Conservation (phyloP, 306 rosid species). For the Lupinus albus region DNA sequence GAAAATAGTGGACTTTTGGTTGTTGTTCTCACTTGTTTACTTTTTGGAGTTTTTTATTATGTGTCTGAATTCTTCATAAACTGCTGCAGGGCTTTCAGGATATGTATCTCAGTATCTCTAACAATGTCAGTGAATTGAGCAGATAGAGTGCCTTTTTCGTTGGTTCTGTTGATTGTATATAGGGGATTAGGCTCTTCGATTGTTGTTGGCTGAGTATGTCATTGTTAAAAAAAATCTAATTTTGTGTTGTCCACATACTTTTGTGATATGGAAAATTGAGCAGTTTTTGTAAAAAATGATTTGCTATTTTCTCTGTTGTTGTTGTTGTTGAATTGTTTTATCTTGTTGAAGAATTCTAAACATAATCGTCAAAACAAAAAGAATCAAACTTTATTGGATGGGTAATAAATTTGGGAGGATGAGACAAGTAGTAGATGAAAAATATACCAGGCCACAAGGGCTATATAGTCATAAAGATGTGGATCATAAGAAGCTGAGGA, state of each 20-base stretch:
- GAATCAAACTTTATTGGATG: conserved; percentile 56
- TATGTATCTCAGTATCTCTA: conserved; percentile 22
- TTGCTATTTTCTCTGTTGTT: conserved; percentile 33
- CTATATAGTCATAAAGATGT: conserved; percentile 94
- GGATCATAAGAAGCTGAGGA: conserved; percentile 95
- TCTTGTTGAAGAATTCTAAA: conserved; percentile 44
- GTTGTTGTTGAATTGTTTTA: conserved; percentile 30
- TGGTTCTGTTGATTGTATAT: conserved; percentile 35
- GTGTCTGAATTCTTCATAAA: conserved; percentile 27
- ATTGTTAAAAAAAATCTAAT: conserved; percentile 3
- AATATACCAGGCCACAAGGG: conserved; percentile 93
- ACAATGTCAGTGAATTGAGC: conserved; percentile 25
- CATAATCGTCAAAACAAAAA: conserved; percentile 29
- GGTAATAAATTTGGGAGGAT: conserved; percentile 97
- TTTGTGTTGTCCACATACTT: conserved; percentile 9
- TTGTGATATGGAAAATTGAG: conserved; percentile 18
- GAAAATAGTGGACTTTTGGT: too few species aligned
- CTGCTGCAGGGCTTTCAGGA: conserved; percentile 40
- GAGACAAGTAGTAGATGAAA: conserved; percentile 85
- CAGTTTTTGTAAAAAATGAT: conserved; percentile 40
- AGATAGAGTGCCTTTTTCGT: not conserved
- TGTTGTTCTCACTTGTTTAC: not conserved
- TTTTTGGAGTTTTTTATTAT: conserved; percentile 33
- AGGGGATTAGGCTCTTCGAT: not conserved
- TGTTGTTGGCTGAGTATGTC: conserved; percentile 29